Evolutionary conservation across 2,329 filamentous ascomycete species (phyloP), one percentile per base, ranked within the genome.

Genomic region (Colletotrichum simmondsii): DNA sequence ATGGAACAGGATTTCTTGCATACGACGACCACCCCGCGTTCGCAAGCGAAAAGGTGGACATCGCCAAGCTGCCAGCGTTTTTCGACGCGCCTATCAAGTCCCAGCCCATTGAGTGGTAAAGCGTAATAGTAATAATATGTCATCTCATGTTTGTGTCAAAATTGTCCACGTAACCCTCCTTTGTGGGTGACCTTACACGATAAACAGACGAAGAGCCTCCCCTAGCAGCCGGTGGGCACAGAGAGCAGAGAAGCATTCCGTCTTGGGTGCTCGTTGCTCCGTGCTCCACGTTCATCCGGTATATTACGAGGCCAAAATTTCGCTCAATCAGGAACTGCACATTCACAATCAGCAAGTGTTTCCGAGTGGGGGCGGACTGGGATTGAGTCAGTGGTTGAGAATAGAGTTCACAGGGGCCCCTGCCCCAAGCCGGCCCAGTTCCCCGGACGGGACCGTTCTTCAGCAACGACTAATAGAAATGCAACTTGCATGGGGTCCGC

Each of bases 91-190:
- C 69, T 8, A 59, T 72, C 30, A 26, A 37, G 30, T 72, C 65
- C 5, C 35, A 63, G 12, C 69, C 65, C n/a, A 72, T 68, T 14
- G 69, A 72, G 59, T 72, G 69, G 68, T 71, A 67, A 22, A 49
- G 19, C 19, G 37, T 49, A 11, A 22, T 22, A 49, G 42, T 49
- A 49, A 49, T 22, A 49, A 8, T 22, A 11, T n/a, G 16, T 52
- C n/a, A 58, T 46, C 24, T 30, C 5, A 8, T 24, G 30, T 19
- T 42, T 37, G 16, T n/a, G 5, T 42, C 16, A 19, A 42, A 24
- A 24, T 26, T 3, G 12, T 16, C n/a, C n/a, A 8, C 8, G 42
- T 49, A 49, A 22, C 19, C 35, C 12, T 59, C 32, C 14, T 16
- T 59, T 42, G 11, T 26, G 22, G 7, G 32, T 59, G 22, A 16